phyloP scores from a whole-genome alignment of 225 moss, liverwort and hornwort species.

The Physcomitrellopsis africana region DNA sequence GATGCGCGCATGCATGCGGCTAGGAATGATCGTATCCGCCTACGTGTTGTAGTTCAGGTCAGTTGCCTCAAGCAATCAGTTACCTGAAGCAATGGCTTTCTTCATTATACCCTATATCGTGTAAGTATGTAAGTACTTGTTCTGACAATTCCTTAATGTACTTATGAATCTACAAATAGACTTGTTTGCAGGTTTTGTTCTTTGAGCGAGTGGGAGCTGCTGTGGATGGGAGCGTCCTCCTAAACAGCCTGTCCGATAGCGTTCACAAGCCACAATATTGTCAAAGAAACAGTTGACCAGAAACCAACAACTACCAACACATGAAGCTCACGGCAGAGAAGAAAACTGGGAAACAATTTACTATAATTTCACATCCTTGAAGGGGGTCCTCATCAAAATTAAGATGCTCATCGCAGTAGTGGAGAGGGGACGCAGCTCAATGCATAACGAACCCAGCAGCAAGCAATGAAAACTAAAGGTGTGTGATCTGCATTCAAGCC shows the following conservation, averaged over 20 bases:
- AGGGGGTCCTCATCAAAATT: slow-evolving; percentile 86
- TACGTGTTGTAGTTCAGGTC: no score
- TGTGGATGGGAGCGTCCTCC: slow-evolving; percentile 63
- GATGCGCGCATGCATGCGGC: slow-evolving; percentile 95
- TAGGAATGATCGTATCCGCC: slow-evolving; percentile 85
- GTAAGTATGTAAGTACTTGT: no score
- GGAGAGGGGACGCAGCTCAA: slow-evolving; percentile 65
- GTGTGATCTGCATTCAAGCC: slow-evolving; percentile 55
- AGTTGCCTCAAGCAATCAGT: no score
- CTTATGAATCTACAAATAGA: no score
- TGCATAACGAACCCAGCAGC: slow-evolving; percentile 48
- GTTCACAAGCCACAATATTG: slow-evolving; percentile 61
- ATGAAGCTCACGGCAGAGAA: slow-evolving; percentile 45
- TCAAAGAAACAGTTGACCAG: slow-evolving; percentile 43
- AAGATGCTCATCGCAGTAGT: slow-evolving; percentile 87
- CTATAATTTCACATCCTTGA: slow-evolving; percentile 84
- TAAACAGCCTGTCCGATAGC: slow-evolving; percentile 57
- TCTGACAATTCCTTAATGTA: no score
- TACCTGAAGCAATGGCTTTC: no score
- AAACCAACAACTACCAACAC: slow-evolving; percentile 43
- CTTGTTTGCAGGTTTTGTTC: slow-evolving; percentile 78
- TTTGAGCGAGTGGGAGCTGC: slow-evolving; percentile 90
- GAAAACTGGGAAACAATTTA: slow-evolving; percentile 83
- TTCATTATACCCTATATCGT: no score
- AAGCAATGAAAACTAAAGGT: slow-evolving; percentile 57